phyloP scores from a whole-genome alignment of 345 rosid species.

The Populus pruinosa region DNA sequence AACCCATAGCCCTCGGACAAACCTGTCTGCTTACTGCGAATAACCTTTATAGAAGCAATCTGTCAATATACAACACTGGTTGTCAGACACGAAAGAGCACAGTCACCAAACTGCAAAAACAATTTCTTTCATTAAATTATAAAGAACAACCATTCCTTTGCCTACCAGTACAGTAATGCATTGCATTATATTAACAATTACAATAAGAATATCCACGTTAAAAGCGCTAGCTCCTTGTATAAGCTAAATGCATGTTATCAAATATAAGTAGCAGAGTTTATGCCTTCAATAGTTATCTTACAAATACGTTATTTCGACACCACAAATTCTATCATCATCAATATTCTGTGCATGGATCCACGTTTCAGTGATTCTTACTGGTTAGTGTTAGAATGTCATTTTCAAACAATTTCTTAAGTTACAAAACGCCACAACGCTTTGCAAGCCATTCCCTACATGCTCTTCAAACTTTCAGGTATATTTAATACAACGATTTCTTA shows the following conservation, averaged over 20 bases:
- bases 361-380: not conserved
- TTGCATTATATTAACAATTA: not conserved
- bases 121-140: not conserved
- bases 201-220: too few species aligned
- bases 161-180: not conserved
- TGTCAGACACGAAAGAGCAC: not conserved
- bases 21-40: constrained; percentile 88
- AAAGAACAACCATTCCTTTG: not conserved
- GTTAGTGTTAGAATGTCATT: not conserved
- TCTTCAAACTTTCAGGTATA: not conserved
- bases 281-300: not conserved
- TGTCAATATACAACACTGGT: constrained; percentile 17
- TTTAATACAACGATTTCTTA: not conserved
- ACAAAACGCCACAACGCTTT: not conserved
- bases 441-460: not conserved
- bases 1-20: constrained; percentile 92
- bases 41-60: constrained; percentile 86
- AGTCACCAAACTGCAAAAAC: not conserved
- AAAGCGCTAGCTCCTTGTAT: too few species aligned
- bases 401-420: not conserved
- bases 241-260: too few species aligned
- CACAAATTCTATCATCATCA: not conserved
- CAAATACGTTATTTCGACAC: not conserved
- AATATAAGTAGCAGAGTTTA: too few species aligned
- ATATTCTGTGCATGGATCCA: not conserved